Percentiles rank a stretch among this genome's conserved stretches.
phyloP scores from a whole-genome alignment of 2,329 filamentous ascomycete genomes.

The Chaetomiaceae sp. region DNA sequence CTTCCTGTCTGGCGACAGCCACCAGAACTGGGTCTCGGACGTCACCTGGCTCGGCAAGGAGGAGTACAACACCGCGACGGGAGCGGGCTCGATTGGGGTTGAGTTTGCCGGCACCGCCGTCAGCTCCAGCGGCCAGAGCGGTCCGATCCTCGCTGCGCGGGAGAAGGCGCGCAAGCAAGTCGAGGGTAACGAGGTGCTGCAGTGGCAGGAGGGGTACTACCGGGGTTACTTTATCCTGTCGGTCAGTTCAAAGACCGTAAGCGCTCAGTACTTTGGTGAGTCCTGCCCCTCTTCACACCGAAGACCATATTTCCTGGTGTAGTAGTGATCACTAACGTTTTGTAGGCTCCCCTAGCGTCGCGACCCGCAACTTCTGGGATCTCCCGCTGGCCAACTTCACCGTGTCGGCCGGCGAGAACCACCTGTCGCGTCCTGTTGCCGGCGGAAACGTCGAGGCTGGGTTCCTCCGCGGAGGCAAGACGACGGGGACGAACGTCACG shows the following conservation, averaged over 20 bases:
- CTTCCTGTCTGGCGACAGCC: slow-evolving; percentile 66
- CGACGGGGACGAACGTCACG: slow-evolving; percentile 49
- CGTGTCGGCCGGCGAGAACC: slow-evolving; percentile 58
- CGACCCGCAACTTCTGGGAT: slow-evolving; percentile 59
- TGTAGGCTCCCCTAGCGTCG: slow-evolving; percentile 48
- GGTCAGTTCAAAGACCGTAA: slow-evolving; percentile 50
- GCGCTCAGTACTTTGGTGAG: slow-evolving; percentile 59
- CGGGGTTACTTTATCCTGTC: slow-evolving; percentile 66
- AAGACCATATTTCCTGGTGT: no score
- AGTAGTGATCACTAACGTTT: not conserved
- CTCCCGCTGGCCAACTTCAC: slow-evolving; percentile 68
- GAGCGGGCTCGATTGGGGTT: slow-evolving; percentile 53
- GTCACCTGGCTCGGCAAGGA: slow-evolving; percentile 53
- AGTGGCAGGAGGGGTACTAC: slow-evolving; percentile 71
- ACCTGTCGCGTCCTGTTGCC: slow-evolving; percentile 41
- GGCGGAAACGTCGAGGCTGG: slow-evolving; percentile 49
- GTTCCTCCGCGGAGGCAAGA: slow-evolving; percentile 45
- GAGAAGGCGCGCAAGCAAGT: slow-evolving; percentile 46
- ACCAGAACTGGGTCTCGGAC: slow-evolving; percentile 60
- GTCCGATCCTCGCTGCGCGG: slow-evolving; percentile 51
- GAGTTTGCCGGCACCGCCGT: slow-evolving; percentile 66
- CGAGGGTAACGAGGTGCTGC: slow-evolving; percentile 55
- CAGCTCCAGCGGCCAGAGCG: slow-evolving; percentile 37
- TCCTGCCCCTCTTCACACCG: not conserved
- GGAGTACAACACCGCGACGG: slow-evolving; percentile 49